A percentile compares a stretch with the other conserved stretches of the same genome.
These are phyloP conservation scores for Begonia loranthoides DNA, from an alignment of 306 rosid species.

Conservation along the genomic window DNA sequence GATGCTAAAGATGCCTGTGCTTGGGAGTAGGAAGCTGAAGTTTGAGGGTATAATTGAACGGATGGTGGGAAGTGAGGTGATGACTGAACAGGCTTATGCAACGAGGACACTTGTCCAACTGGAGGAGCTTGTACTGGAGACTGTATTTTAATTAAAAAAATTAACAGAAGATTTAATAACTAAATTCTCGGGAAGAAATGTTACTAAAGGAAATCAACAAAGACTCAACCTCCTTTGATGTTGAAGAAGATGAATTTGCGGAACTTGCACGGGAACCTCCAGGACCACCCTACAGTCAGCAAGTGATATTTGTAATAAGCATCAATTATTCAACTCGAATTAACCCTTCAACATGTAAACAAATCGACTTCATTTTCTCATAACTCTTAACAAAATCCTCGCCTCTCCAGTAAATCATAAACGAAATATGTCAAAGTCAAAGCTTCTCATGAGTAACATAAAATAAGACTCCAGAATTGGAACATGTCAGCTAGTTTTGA, in stretches of 20 bases:
- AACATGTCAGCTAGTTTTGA: neutral
- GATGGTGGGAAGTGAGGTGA: constrained; percentile 64
- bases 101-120: constrained; percentile 39
- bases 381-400: too few species aligned
- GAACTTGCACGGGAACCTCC: constrained; percentile 30
- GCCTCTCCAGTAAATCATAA: too few species aligned
- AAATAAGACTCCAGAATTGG: neutral
- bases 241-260: constrained; percentile 24
- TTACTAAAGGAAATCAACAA: too few species aligned
- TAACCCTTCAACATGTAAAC: too few species aligned
- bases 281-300: constrained; percentile 45
- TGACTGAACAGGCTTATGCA: constrained; percentile 49
- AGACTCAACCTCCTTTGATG: constrained; percentile 64
- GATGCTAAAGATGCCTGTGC: constrained; percentile 29
- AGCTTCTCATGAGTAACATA: too few species aligned
- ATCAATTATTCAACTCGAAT: neutral
- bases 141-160: too few species aligned
- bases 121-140: constrained; percentile 38
- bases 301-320: constrained; percentile 1
- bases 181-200: too few species aligned
- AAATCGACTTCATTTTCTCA: too few species aligned
- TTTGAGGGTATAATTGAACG: constrained; percentile 36
- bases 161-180: too few species aligned
- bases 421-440: too few species aligned
- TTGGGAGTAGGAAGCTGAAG: constrained; percentile 39